Evolutionary conservation across 202 grass and related monocot genomes (phyloP).

Genomic region (Zoysia matrella): DNA sequence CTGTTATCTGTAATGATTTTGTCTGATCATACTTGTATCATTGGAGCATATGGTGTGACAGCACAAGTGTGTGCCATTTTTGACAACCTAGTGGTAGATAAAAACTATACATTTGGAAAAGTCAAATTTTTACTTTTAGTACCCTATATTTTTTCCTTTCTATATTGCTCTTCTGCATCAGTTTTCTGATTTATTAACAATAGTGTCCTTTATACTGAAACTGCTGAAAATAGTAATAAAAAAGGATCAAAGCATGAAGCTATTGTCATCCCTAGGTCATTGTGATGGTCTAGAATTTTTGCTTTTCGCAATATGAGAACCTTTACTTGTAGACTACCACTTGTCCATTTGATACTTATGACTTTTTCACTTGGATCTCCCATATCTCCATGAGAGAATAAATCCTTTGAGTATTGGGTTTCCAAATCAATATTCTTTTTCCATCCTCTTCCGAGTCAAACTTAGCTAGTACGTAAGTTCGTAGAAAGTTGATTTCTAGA

Average conservation of each 20-base stretch:
- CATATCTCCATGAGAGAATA: conserved; percentile 17
- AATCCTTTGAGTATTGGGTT: no score
- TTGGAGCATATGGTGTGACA: conserved; percentile 6
- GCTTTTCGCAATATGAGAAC: conserved; percentile 44
- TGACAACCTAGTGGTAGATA: not conserved
- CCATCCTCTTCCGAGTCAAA: no score
- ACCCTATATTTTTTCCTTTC: not conserved
- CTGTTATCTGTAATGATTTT: not conserved
- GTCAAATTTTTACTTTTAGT: not conserved
- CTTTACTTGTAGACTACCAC: conserved; percentile 54
- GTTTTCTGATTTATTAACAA: conserved; percentile 36
- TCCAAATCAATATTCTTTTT: no score
- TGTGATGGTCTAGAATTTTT: conserved; percentile 40
- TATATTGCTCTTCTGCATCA: conserved; percentile 7
- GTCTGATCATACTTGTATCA: not conserved
- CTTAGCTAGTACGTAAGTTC: no score
- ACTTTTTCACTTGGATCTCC: conserved; percentile 40
- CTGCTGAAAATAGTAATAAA: conserved; percentile 24
- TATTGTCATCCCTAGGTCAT: conserved; percentile 34
- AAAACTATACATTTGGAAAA: not conserved
- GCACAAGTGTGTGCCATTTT: not conserved
- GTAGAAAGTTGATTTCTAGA: no score
- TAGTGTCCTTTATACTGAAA: not conserved
- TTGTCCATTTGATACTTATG: conserved; percentile 47
- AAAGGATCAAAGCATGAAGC: conserved; percentile 38